These are phyloP conservation scores for Ogataea parapolymorpha DNA, from an alignment of 805 yeast genomes.

Conservation along the genomic window DNA sequence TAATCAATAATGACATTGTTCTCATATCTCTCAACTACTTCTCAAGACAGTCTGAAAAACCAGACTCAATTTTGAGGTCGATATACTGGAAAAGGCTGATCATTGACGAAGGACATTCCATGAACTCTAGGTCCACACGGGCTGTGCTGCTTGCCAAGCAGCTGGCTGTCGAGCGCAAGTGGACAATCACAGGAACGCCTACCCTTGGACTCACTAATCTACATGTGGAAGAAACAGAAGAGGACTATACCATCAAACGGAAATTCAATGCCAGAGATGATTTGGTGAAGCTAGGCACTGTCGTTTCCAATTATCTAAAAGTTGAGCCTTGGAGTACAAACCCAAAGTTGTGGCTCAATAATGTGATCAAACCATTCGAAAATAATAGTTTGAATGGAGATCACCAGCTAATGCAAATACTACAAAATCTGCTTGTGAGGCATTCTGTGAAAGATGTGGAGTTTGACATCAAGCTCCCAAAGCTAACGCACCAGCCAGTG, in stretches of 20 bases:
- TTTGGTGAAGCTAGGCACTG: conserved; percentile 47
- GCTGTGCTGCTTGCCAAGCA: conserved; percentile 47
- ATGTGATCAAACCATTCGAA: conserved; percentile 49
- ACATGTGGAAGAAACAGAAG: conserved; percentile 40
- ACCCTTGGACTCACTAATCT: conserved; percentile 64
- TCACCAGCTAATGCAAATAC: conserved; percentile 38
- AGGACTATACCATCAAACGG: conserved; percentile 45
- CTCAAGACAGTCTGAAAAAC: conserved; percentile 36
- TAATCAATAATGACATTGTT: conserved; percentile 50
- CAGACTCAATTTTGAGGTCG: conserved; percentile 36
- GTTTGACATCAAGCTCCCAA: conserved; percentile 54
- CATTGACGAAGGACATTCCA: conserved; percentile 73
- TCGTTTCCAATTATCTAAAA: conserved; percentile 51
- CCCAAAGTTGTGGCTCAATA: conserved; percentile 44
- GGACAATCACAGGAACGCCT: conserved; percentile 79
- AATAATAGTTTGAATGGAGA: conserved; percentile 39
- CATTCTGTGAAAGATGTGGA: conserved; percentile 56
- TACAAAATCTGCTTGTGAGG: conserved; percentile 50
- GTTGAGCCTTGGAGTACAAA: conserved; percentile 56
- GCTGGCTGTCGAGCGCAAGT: conserved; percentile 55
- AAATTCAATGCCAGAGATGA: conserved; percentile 53
- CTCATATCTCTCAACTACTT: conserved; percentile 48
- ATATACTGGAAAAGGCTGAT: conserved; percentile 67
- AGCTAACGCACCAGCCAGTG: conserved; percentile 54
- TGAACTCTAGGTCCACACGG: conserved; percentile 50